Percentiles rank a stretch among this genome's conserved stretches.
These are phyloP conservation scores for Leccinum cinnamomeum DNA, from an alignment of 1,284 basidiomycete genomes.

Conservation along the genomic window DNA sequence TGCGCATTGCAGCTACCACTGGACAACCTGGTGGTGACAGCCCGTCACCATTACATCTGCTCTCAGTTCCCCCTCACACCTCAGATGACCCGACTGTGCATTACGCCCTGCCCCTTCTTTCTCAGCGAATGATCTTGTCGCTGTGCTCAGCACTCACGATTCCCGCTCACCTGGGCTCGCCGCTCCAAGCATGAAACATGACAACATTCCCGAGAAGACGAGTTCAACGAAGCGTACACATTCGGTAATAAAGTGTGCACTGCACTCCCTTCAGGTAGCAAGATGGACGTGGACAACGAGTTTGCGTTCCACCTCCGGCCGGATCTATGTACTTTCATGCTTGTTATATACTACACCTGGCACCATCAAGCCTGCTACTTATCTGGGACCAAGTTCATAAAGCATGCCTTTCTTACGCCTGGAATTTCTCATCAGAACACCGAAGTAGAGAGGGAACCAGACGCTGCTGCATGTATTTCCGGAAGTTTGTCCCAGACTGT, in stretches of 20 bases:
- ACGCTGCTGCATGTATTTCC: no score
- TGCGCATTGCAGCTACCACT: constrained; percentile 9
- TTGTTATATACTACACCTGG: constrained; percentile 45
- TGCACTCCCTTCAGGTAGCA: no score
- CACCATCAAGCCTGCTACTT: constrained; percentile 45
- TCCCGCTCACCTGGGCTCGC: constrained; percentile 51
- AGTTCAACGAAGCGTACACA: constrained; percentile 16
- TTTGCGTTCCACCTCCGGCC: constrained; percentile 47
- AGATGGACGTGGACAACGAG: constrained; percentile 6
- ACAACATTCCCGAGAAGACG: constrained; percentile 49
- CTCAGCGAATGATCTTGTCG: constrained; percentile 33
- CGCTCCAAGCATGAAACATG: constrained; percentile 34
- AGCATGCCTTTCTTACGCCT: constrained; percentile 45
- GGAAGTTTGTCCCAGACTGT: no score
- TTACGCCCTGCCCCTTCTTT: constrained; percentile 12
- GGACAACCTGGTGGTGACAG: neutral
- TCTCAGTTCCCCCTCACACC: constrained; percentile 48
- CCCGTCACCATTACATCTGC: constrained; percentile 34
- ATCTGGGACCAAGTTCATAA: constrained; percentile 68
- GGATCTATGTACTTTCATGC: constrained; percentile 43
- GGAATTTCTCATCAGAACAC: constrained; percentile 20
- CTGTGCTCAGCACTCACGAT: constrained; percentile 37
- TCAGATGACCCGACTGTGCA: constrained; percentile 39
- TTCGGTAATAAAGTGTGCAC: no score
- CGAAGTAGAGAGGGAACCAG: constrained; percentile 4